Evolutionary conservation across 164 flowering plant genomes (phyloP).

Genomic region (Kalanchoe fedtschenkoi): DNA sequence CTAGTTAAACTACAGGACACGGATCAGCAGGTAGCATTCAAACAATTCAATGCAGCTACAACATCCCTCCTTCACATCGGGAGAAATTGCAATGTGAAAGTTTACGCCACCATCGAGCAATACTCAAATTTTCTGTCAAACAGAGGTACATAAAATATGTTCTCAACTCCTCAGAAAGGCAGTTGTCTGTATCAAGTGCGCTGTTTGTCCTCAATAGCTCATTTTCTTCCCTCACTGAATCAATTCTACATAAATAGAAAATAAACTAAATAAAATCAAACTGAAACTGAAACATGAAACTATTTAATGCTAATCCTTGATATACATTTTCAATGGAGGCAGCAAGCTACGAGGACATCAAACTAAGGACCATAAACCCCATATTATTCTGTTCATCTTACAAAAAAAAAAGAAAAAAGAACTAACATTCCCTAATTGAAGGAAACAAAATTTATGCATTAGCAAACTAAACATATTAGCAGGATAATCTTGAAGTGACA

Average conservation of each 20-base stretch:
- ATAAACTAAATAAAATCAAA: not conserved
- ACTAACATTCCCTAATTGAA: too few relatives aligned
- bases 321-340: not conserved
- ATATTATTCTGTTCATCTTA: not conserved
- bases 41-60: not conserved
- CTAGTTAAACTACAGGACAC: not conserved
- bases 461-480: not conserved
- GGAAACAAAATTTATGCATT: not conserved
- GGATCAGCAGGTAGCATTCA: not conserved
- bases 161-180: not conserved
- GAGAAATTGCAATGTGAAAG: not conserved
- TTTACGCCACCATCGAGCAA: too few relatives aligned
- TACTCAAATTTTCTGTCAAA: too few relatives aligned
- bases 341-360: not conserved
- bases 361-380: not conserved
- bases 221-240: not conserved
- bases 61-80: not conserved
- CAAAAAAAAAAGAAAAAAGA: not conserved
- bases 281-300: not conserved
- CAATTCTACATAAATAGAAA: conserved; percentile 1
- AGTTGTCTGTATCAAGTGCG: not conserved
- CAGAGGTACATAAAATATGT: not conserved
- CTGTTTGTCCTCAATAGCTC: not conserved
- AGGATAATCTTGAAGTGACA: not conserved
- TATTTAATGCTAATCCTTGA: not conserved